A percentile compares a stretch with the other conserved stretches of the same genome.
These are phyloP conservation scores for Fragilariopsis cylindrus DNA, from an alignment of 108 stramenopile genomes.

Conservation along the genomic window DNA sequence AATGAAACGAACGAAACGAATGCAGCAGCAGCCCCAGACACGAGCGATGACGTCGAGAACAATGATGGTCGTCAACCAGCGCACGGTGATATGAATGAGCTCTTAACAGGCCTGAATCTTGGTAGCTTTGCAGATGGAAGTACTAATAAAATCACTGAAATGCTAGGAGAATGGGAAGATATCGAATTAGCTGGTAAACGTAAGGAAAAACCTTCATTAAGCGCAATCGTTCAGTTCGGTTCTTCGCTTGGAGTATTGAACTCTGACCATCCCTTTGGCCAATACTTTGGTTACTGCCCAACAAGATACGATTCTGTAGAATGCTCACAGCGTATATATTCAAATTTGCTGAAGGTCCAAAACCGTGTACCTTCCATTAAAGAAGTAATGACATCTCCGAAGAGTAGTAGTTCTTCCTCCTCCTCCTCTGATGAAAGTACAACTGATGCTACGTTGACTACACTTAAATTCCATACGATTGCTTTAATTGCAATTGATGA, in stretches of 20 bases:
- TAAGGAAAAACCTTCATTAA: background rate
- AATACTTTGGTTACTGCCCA: background rate
- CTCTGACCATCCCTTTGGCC: background rate
- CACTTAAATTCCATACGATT: constrained; percentile 59
- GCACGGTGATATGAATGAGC: no score
- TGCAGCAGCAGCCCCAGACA: background rate
- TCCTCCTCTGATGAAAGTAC: no score
- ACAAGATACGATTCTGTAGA: constrained; percentile 1
- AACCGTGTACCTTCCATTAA: background rate
- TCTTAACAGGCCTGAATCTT: background rate
- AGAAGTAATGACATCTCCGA: no score
- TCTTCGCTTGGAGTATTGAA: background rate
- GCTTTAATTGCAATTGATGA: constrained; percentile 42
- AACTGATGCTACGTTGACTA: background rate
- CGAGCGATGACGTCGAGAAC: background rate
- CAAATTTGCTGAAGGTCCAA: background rate
- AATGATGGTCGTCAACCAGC: background rate
- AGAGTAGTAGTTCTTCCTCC: no score
- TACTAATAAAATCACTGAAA: background rate
- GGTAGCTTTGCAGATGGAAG: background rate
- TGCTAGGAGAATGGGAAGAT: constrained; percentile 24
- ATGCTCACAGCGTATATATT: background rate
- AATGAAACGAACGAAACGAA: background rate
- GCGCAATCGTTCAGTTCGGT: constrained; percentile 3
- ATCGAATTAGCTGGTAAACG: background rate